Percentiles rank a stretch among this genome's conserved stretches.
These are phyloP conservation scores for Baffinella frigidus DNA, from an alignment of 208 protist species.

Conservation along the genomic window DNA sequence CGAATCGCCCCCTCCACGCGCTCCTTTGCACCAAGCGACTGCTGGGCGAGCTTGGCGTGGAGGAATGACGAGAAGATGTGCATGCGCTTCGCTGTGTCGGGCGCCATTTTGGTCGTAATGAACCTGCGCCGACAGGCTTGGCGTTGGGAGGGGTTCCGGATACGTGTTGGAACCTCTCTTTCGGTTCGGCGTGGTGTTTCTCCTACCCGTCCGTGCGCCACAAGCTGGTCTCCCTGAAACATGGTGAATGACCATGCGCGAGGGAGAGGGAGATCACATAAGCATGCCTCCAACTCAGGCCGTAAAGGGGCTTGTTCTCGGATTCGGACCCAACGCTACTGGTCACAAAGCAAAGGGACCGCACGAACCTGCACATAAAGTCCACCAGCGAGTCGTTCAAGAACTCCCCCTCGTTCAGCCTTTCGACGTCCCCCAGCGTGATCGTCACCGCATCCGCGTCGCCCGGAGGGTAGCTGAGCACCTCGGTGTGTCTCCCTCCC, in stretches of 20 bases:
- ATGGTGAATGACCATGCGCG: too few species aligned
- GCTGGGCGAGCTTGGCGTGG: slow-evolving; percentile 7
- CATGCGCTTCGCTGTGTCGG: background rate
- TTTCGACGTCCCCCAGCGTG: background rate
- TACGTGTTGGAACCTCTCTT: too few species aligned
- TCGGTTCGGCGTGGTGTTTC: too few species aligned
- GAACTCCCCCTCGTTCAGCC: background rate
- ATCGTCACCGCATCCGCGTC: background rate
- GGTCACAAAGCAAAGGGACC: too few species aligned
- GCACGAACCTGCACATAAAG: background rate
- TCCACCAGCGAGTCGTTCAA: slow-evolving; percentile 33
- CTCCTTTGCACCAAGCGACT: background rate
- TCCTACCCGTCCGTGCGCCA: too few species aligned
- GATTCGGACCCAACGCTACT: too few species aligned
- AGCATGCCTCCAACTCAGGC: too few species aligned
- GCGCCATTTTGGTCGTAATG: background rate
- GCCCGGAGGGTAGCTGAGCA: background rate
- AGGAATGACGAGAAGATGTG: slow-evolving; percentile 43
- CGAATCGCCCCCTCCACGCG: background rate
- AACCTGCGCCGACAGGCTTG: background rate
- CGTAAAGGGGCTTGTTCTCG: too few species aligned
- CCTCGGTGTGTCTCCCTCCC: too few species aligned
- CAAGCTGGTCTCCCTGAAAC: too few species aligned
- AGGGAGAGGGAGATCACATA: too few species aligned
- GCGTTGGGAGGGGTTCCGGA: too few species aligned